Evolutionary conservation across 352 stramenopile species (phyloP).

Genomic region (Phytopythium kandeliae): DNA sequence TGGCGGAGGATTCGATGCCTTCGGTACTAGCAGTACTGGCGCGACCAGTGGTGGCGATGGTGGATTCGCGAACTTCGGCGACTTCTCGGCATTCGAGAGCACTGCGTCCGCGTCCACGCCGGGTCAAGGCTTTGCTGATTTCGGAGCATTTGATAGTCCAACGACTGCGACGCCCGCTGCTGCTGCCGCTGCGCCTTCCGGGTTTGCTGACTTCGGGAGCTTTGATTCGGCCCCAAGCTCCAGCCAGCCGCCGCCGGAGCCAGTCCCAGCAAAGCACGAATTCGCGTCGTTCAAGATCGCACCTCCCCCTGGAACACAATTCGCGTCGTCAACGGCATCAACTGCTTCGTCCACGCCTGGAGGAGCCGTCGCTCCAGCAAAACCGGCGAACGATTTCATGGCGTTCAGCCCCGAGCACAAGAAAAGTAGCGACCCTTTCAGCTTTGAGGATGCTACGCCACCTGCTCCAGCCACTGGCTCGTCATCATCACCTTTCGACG

Average conservation of each 20-base stretch:
- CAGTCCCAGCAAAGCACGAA: conserved; percentile 22
- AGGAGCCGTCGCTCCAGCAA: conserved; percentile 6
- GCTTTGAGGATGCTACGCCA: conserved; percentile 35
- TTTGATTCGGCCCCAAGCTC: conserved; percentile 30
- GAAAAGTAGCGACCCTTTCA: conserved; percentile 40
- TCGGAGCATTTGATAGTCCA: conserved; percentile 25
- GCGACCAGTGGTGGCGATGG: conserved; percentile 11
- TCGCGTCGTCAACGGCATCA: conserved; percentile 22
- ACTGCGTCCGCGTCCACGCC: neutral
- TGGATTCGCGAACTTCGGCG: conserved; percentile 56
- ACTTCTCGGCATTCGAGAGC: conserved; percentile 46
- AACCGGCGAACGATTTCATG: conserved; percentile 54
- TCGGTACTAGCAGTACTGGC: conserved; percentile 11
- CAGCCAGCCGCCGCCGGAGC: conserved; percentile 16
- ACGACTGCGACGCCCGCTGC: conserved; percentile 10
- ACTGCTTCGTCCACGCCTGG: conserved; percentile 8
- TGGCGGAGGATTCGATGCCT: conserved; percentile 27
- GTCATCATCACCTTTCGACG: conserved; percentile 33
- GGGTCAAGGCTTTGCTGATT: conserved; percentile 26
- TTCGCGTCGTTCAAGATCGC: conserved; percentile 73
- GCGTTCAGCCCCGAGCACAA: conserved; percentile 48
- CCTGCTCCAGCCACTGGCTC: conserved; percentile 11
- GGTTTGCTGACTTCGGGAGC: conserved; percentile 41
- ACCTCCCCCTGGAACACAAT: conserved; percentile 43
- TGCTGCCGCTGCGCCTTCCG: conserved; percentile 16